Conservation (phyloP, 106 monocot genomes). For the Dioscorea alata region DNA sequence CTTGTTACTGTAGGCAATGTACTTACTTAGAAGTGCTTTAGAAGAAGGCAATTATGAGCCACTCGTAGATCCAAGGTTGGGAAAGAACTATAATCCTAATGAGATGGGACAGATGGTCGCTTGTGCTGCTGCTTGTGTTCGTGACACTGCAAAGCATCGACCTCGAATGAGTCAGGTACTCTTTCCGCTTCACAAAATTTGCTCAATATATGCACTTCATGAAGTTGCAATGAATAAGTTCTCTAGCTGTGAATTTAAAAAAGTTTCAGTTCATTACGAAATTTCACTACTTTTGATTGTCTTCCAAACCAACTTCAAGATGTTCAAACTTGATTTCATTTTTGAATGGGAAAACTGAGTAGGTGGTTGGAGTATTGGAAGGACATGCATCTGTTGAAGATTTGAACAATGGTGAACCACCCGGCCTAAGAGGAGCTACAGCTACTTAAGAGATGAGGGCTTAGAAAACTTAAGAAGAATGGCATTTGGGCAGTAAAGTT, state of each 20-base stretch:
- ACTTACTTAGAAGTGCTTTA: constrained; percentile 19
- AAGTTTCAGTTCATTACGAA: neutral
- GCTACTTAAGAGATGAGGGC: constrained; percentile 21
- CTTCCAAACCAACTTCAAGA: neutral
- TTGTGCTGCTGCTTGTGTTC: constrained; percentile 48
- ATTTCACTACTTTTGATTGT: neutral
- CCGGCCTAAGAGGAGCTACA: constrained; percentile 22
- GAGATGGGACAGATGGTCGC: constrained; percentile 45
- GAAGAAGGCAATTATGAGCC: constrained; percentile 31
- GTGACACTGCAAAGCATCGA: constrained; percentile 33
- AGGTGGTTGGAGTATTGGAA: constrained; percentile 53
- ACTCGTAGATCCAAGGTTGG: constrained; percentile 29
- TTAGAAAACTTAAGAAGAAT: constrained; percentile 35
- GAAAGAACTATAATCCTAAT: constrained; percentile 20
- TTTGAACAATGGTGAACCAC: constrained; percentile 35
- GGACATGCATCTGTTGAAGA: constrained; percentile 44
- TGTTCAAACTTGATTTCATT: neutral
- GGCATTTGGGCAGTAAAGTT: too few species aligned
- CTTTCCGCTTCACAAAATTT: neutral
- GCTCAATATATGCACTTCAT: neutral
- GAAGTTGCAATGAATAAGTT: neutral
- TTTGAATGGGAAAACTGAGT: neutral
- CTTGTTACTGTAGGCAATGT: constrained; percentile 34
- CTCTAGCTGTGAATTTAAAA: neutral
- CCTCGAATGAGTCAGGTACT: constrained; percentile 56